Conservation (phyloP, 2,329 filamentous ascomycete species). For the Penicillium polonicum region DNA sequence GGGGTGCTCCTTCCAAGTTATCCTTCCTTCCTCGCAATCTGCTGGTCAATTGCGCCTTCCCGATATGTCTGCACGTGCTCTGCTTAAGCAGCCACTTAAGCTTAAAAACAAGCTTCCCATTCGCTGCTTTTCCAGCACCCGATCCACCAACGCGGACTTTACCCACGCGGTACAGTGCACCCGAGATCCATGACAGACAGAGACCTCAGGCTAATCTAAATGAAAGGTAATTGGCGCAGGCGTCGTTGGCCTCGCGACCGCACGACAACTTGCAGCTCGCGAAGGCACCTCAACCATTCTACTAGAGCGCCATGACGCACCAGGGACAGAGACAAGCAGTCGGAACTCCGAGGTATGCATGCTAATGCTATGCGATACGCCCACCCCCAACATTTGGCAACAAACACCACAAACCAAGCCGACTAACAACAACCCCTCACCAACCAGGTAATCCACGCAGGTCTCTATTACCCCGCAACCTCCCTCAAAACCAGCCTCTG, state of each 20-base stretch:
- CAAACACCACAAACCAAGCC: not conserved
- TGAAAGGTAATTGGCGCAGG: slow-evolving; percentile 63
- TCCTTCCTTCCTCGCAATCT: slow-evolving; percentile 5
- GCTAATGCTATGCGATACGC: not conserved
- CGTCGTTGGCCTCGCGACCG: slow-evolving; percentile 77
- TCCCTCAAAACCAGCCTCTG: slow-evolving; percentile 84
- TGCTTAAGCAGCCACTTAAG: slow-evolving; percentile 4
- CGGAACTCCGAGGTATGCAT: slow-evolving; percentile 74
- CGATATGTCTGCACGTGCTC: slow-evolving; percentile 16
- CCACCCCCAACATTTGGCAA: not conserved
- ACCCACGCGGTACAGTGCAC: slow-evolving; percentile 55
- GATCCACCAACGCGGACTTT: slow-evolving; percentile 54
- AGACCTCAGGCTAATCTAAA: slow-evolving; percentile 1
- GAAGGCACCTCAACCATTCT: slow-evolving; percentile 67
- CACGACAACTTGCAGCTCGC: slow-evolving; percentile 65
- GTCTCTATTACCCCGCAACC: slow-evolving; percentile 77
- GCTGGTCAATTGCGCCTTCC: slow-evolving; percentile 8
- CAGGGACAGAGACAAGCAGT: slow-evolving; percentile 83
- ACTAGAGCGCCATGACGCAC: slow-evolving; percentile 72
- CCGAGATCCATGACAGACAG: not conserved
- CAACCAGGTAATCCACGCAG: slow-evolving; percentile 80
- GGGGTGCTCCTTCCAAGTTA: not conserved
- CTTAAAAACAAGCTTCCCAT: slow-evolving; percentile 3
- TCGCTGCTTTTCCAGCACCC: slow-evolving; percentile 46
- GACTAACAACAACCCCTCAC: not conserved